phyloP scores from a whole-genome alignment of 257 asterid species.

The Mentha longifolia region DNA sequence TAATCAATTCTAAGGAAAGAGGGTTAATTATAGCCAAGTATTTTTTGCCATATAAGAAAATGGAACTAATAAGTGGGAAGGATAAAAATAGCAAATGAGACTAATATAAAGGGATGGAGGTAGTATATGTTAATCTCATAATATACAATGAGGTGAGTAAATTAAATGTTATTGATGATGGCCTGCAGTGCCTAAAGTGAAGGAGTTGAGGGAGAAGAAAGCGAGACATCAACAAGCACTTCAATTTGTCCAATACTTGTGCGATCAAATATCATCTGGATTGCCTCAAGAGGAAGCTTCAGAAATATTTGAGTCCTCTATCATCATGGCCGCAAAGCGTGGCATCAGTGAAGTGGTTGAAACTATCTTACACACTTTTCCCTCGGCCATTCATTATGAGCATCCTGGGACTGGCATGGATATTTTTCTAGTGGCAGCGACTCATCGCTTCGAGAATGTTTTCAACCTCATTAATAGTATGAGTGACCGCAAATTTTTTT shows the following conservation, averaged over 20 bases:
- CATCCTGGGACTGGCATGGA: background rate
- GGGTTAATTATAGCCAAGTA: too few relatives aligned
- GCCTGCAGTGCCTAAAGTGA: slow-evolving; percentile 18
- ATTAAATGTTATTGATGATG: too few relatives aligned
- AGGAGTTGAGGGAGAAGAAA: slow-evolving; percentile 16
- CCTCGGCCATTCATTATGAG: background rate
- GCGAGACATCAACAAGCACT: background rate
- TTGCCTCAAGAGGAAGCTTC: background rate
- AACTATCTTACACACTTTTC: background rate
- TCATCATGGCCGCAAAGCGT: background rate
- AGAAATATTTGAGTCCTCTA: background rate
- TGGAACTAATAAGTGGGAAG: too few relatives aligned
- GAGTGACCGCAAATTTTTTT: background rate
- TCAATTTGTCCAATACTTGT: background rate
- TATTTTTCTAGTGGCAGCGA: slow-evolving; percentile 23
- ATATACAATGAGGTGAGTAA: too few relatives aligned
- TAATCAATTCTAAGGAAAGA: too few relatives aligned
- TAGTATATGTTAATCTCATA: too few relatives aligned
- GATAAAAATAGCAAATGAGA: too few relatives aligned
- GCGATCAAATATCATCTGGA: background rate
- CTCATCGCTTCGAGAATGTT: slow-evolving; percentile 28
- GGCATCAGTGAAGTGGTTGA: slow-evolving; percentile 26
- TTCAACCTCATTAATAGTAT: slow-evolving; percentile 16
- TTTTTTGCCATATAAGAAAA: too few relatives aligned
- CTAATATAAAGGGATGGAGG: too few relatives aligned